A percentile compares a stretch with the other conserved stretches of the same genome.
These are phyloP conservation scores for Logfia minima DNA, from an alignment of 129 eudicot species.

Conservation along the genomic window DNA sequence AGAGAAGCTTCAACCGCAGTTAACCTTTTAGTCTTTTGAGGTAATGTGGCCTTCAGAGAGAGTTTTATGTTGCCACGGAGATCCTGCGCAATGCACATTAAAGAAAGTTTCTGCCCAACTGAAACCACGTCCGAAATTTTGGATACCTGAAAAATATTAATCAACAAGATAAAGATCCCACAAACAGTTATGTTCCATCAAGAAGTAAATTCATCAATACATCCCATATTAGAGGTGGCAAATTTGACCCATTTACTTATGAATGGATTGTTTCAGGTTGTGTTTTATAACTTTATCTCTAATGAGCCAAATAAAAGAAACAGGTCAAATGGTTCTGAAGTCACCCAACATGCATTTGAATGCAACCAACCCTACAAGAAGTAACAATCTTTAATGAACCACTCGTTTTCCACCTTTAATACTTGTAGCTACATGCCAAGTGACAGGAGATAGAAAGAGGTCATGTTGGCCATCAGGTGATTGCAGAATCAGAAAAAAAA, in stretches of 20 bases:
- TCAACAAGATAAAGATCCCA: slow-evolving; percentile 1
- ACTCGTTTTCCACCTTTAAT: neutral
- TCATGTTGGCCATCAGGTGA: slow-evolving; percentile 6
- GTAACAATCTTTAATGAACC: neutral
- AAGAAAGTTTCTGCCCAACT: slow-evolving; percentile 68
- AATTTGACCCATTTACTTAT: neutral
- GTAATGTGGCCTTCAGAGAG: slow-evolving; percentile 80
- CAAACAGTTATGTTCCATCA: neutral
- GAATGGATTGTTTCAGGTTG: neutral
- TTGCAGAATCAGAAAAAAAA: neutral
- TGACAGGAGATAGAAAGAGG: neutral
- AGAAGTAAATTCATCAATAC: slow-evolving; percentile 6
- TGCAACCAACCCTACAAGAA: neutral
- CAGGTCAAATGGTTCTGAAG: neutral
- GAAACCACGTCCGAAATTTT: slow-evolving; percentile 80
- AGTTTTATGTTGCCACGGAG: slow-evolving; percentile 87
- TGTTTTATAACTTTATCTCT: neutral
- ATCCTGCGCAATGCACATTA: slow-evolving; percentile 91
- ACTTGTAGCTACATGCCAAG: neutral
- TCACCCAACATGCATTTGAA: neutral
- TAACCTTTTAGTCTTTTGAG: slow-evolving; percentile 34
- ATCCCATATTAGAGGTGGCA: neutral
- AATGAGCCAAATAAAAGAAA: neutral
- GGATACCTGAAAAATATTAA: slow-evolving; percentile 53
- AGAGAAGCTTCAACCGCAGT: slow-evolving; percentile 22